Base-by-base conservation (phyloP, 345 rosid species). In the Microcos paniculata region DNA sequence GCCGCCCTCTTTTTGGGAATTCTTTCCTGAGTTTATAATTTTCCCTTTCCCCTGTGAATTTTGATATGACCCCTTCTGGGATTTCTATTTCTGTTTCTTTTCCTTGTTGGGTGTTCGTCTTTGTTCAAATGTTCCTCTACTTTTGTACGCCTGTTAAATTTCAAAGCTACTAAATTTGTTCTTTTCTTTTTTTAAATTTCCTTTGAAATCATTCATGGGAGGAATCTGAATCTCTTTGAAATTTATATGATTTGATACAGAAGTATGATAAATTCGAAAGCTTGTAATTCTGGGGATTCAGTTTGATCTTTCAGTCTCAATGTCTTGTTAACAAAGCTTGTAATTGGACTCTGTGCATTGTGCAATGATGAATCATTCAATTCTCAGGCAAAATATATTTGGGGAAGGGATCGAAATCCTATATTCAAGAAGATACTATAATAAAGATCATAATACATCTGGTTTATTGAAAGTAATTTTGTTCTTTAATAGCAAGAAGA, bases 11-110 rank as follows among this genome's bases (percentile, higher is more conserved):
- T 19, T 31, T 28, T 24, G 14, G 58, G 53, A 19, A 18, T 3
- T 49, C 28, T 15, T 0, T 38, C 16, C 38, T 1, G 11, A 30
- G 8, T 42, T 58, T 57, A n/a, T 16, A 38, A 1, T 26, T 56
- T 46, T 28, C 6, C n/a, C n/a, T n/a, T 55, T 11, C 45, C 9
- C 4, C 33, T 30, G 8, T 28, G 58, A 69, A 48, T 30, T 2
- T 69, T 49, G 58, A 49, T 69, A 53, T 30, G 13, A 69, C 15
- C 59, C 19, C 9, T 69, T 69, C 49, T 63, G 68, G 28, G 24
- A 42, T 3, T 6, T 56, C 40, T 35, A 35, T 35, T 35, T 35
- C 6, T 35, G 40, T 0, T 15, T n/a, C 2, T 33, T 33, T 2
- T 33, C 33, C 33, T 19, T 28, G 1, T 8, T 0, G 21, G 42